Evolutionary conservation across 441 rosid genomes (phyloP), one percentile per base, ranked within the genome.

Genomic region (Pelargonium cotyledonis): DNA sequence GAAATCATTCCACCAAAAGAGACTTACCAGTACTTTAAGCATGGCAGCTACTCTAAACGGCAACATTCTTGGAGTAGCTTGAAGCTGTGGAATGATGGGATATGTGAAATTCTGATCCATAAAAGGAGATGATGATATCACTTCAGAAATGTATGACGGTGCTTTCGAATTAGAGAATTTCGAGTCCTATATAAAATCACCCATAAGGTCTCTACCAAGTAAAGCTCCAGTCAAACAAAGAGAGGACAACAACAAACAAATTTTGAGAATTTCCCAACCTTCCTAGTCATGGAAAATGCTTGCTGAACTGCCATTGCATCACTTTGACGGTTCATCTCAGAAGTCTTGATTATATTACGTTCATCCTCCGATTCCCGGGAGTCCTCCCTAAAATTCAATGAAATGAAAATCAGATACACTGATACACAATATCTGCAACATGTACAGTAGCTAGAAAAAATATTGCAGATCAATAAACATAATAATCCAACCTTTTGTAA

Each of bases 271-370:
- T 61, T 71, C 51, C 65, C 73, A 70, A 90, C 98, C 98, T 82
- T 85, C 76, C 84, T 77, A 67, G 75, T 78, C 19, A 85, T 77
- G 55, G 95, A 81, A 88, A 95, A 95, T 51, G 95, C 98, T 68
- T 81, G 86, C 78, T 95, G 97, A 80, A 95, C 99, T 70, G 85
- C 81, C 85, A 91, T 83, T 5, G 96, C 99, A 77, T 95, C 98
- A 75, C 70, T 89, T 76, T 84, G 91, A 66, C 96, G 96, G 70
- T 81, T 73, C 41, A 89, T 83, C 73, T 89, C 96, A 51, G 80
- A 80, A 77, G 49, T 72, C 78, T 78, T 78, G 49, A 40, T 71
- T 73, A 75, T 68, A 74, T 83, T 84, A 64, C 40, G 57, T 70
- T 68, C 86, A 77, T 74, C 61, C 72, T 77, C 46, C 62, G 79